Percentiles rank a stretch among this genome's conserved stretches.
phyloP scores from a whole-genome alignment of 768 basidiomycete genomes.

The Pseudohyphozyma bogoriensis region DNA sequence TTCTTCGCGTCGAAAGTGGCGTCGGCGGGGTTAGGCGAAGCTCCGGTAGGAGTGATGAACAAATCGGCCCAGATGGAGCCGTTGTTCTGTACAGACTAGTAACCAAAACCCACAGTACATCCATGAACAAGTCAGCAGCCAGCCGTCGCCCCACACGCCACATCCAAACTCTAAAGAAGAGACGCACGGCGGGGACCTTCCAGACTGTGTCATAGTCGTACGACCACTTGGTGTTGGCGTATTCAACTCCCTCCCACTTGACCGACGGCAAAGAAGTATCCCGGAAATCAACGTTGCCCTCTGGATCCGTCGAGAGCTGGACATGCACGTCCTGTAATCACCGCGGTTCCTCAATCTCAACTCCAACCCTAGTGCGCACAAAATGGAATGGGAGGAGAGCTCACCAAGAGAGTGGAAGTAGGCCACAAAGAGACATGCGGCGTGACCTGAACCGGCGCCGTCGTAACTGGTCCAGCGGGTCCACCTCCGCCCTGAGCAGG shows the following conservation, averaged over 20 bases:
- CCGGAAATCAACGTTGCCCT: constrained; percentile 12
- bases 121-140: neutral
- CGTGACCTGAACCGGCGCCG: neutral
- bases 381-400: neutral
- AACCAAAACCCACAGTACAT: too few relatives aligned
- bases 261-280: constrained; percentile 8
- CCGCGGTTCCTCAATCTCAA: neutral
- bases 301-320: constrained; percentile 12
- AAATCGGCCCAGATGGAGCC: constrained; percentile 75
- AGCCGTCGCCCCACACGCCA: neutral
- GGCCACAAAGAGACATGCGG: neutral
- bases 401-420: neutral
- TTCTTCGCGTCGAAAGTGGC: constrained; percentile 47
- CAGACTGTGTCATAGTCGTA: constrained; percentile 24
- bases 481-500: neutral
- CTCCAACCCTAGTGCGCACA: too few relatives aligned
- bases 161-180: constrained; percentile 15
- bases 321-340: constrained; percentile 11
- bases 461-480: neutral
- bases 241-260: constrained; percentile 22
- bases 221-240: constrained; percentile 5
- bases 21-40: constrained; percentile 55
- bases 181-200: constrained; percentile 16
- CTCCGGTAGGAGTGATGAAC: constrained; percentile 57
- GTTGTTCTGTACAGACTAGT: constrained; percentile 64